Percentiles rank a stretch among this genome's conserved stretches.
Evolutionary conservation across 2,329 filamentous ascomycete species (phyloP).

Genomic region (Ophiostoma fasciatum): DNA sequence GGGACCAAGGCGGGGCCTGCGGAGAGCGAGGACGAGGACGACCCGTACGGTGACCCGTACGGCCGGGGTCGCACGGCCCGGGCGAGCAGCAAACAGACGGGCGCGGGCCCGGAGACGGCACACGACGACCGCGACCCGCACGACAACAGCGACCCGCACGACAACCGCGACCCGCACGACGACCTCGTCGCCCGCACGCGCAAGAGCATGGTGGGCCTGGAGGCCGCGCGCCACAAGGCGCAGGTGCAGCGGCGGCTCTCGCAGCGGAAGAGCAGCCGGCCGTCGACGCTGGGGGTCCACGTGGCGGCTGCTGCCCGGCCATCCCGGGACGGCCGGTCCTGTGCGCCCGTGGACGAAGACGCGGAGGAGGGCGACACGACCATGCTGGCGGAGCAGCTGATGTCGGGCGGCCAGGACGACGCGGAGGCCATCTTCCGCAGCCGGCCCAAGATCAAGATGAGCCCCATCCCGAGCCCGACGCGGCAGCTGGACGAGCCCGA

Average conservation of each 20-base stretch:
- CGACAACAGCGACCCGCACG: conserved; percentile 13
- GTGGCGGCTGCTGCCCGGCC: neutral
- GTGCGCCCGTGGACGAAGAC: conserved; percentile 32
- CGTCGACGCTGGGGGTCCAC: conserved; percentile 1
- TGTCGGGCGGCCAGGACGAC: conserved; percentile 50
- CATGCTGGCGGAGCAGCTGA: conserved; percentile 52
- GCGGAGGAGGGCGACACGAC: no score
- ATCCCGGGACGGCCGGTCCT: conserved; percentile 25
- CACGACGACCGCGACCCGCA: neutral
- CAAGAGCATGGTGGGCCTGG: conserved; percentile 47
- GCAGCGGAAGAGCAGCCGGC: conserved; percentile 23
- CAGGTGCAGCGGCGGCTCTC: conserved; percentile 41
- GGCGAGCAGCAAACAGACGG: conserved; percentile 5
- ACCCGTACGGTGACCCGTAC: conserved; percentile 3
- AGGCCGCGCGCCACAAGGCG: conserved; percentile 44
- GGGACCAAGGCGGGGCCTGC: no score
- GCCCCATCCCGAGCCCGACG: conserved; percentile 43
- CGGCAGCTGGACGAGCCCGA: conserved; percentile 2
- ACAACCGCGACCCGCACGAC: conserved; percentile 21
- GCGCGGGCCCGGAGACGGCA: no score
- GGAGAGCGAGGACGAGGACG: conserved; percentile 13
- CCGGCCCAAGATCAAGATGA: conserved; percentile 63
- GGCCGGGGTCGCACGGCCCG: conserved; percentile 13
- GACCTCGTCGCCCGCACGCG: conserved; percentile 43
- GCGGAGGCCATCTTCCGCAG: conserved; percentile 77